Evolutionary conservation across 495 filamentous ascomycete genomes (phyloP), one percentile per base, ranked within the genome.

Genomic region (Xylaria flabelliformis): DNA sequence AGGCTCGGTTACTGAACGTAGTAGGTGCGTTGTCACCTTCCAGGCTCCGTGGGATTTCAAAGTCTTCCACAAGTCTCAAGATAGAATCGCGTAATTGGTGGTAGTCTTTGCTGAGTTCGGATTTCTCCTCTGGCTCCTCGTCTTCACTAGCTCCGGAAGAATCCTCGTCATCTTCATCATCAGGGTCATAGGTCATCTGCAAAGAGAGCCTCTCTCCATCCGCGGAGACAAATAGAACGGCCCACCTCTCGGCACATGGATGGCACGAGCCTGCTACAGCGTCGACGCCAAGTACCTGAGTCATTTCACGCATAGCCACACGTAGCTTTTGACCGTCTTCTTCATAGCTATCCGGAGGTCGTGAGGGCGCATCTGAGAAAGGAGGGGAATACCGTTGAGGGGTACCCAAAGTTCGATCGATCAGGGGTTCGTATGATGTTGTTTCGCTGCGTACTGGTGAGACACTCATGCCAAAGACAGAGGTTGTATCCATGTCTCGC

Each of bases 41-140:
- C 0, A 89, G 77, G 39, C 84, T 87, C 53, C 89, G 88, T 3
- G 91, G 91, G 26, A 92, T 90, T 73, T 94, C 92, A 70, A 90
- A 93, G 51, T 96, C 93, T 72, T 92, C 88, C 21, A 96, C 91
- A 3, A 97, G 85, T 76, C 93, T 94, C 58, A 93, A 82, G 59
- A 97, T 92, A 7, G 93, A 92, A 44, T 93, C 90, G 68, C 95
- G 91, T 9, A 97, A 82, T 66, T 93, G 90, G 79, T 96, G 92
- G 74, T 96, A 93, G 74, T 94, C 92, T 73, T 92, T 92, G 76
- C 93, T 91, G 7, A 93, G 82, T 36, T 93, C 92, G 13, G 93
- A 85, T 10, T 87, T 85, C 15, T 89, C 90, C 36, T 87, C 86
- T 5, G 85, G 86, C 13, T 85, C 84, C 13, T 93, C 92, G 74